Conservation (phyloP, 2,329 filamentous ascomycete genomes). For the Furcasterigmium sp. region DNA sequence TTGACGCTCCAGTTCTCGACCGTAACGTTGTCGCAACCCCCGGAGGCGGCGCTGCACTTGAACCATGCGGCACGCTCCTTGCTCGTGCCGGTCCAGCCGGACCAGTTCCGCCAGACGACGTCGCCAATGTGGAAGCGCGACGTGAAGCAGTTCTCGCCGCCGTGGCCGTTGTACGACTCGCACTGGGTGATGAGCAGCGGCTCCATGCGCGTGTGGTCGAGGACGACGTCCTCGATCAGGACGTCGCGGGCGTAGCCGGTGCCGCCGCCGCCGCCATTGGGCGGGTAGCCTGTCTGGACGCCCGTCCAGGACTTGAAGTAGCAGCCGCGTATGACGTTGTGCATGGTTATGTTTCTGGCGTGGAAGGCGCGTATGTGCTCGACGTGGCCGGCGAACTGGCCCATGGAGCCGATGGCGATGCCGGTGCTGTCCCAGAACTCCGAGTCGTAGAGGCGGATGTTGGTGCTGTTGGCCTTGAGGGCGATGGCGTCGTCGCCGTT, state of each 20-base stretch:
- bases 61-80: constrained; percentile 20
- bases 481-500: constrained; percentile 51
- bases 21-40: constrained; percentile 23
- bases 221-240: constrained; percentile 21
- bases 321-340: constrained; percentile 40
- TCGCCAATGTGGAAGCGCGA: constrained; percentile 23
- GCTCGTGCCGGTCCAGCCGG: constrained; percentile 14
- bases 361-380: constrained; percentile 46
- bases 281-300: constrained; percentile 41
- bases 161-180: constrained; percentile 26
- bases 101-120: constrained; percentile 20
- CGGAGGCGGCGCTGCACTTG: constrained; percentile 23
- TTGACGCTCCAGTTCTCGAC: constrained; percentile 18
- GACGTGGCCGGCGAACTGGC: constrained; percentile 42
- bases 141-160: constrained; percentile 26
- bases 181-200: constrained; percentile 29
- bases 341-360: constrained; percentile 39
- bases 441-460: constrained; percentile 44
- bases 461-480: constrained; percentile 49
- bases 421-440: constrained; percentile 44
- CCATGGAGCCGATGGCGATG: constrained; percentile 53
- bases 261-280: constrained; percentile 55
- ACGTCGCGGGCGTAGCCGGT: constrained; percentile 32
- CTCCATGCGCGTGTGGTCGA: constrained; percentile 18
- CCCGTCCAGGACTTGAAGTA: constrained; percentile 58